These are phyloP conservation scores for Talaromyces sp. DNA, from an alignment of 2,329 filamentous ascomycete species.

Conservation along the genomic window DNA sequence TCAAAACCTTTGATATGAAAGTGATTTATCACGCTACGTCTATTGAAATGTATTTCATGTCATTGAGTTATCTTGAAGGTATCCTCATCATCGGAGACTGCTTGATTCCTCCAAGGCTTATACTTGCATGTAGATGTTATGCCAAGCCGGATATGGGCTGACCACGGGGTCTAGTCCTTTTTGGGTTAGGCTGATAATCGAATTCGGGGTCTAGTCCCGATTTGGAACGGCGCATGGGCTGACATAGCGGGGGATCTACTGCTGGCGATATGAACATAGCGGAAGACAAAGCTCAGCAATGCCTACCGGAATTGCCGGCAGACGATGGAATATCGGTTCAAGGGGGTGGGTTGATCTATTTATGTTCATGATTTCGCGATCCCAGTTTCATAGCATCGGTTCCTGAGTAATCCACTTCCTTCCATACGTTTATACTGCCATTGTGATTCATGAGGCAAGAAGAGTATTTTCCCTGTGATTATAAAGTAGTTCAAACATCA, in stretches of 20 bases:
- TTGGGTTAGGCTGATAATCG: neutral
- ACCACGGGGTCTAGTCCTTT: slow-evolving; percentile 6
- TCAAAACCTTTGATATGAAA: too few relatives aligned
- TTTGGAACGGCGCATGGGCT: slow-evolving; percentile 8
- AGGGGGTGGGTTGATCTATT: too few relatives aligned
- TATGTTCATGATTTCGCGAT: too few relatives aligned
- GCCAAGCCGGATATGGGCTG: neutral
- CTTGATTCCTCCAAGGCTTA: too few relatives aligned
- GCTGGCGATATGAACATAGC: neutral
- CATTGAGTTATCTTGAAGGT: neutral
- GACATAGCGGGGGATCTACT: neutral
- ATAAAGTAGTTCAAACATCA: too few relatives aligned
- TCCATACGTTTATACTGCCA: neutral
- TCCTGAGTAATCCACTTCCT: too few relatives aligned
- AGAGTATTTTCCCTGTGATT: too few relatives aligned
- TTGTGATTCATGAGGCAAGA: too few relatives aligned
- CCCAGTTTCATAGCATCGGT: too few relatives aligned
- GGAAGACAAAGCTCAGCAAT: neutral
- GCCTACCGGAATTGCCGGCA: neutral
- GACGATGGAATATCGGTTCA: too few relatives aligned
- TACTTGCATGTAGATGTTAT: neutral
- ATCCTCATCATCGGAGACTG: neutral
- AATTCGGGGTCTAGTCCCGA: slow-evolving; percentile 28
- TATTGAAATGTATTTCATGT: neutral
- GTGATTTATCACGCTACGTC: too few relatives aligned